Base-by-base conservation (phyloP, 2,329 filamentous ascomycete genomes). In the Hirsutella minnesotensis region DNA sequence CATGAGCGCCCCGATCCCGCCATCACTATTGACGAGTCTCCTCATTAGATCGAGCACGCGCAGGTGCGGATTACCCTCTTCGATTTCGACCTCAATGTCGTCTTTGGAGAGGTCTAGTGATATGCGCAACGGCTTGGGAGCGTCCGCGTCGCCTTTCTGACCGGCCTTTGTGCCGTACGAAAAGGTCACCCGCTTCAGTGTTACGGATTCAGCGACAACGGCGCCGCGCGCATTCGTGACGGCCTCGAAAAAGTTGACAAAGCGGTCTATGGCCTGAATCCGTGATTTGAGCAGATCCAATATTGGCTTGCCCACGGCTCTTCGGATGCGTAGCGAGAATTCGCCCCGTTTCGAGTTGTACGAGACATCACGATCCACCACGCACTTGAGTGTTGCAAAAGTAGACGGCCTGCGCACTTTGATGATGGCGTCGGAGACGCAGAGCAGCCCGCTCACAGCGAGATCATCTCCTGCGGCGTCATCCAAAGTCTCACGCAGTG, bases 221-320 rank as follows among this genome's bases (percentile, higher is more conserved):
- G 72, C 68, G 15, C 68, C 68, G 38, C 67, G 65, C 49, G 75
- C 68, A 47, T 68, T 65, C 43, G 77, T 67, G 47, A 89, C 73
- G 1, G 81, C 77, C 37, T 79, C 73, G 21, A 87, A 68, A 53
- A 85, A 86, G 36, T 74, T 73, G 33, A 86, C 79, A 22, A 92
- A 69, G 18, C 81, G 75, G 53, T 84, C 77, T 44, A 92, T 75
- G 12, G 79, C 75, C 50, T 77, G 72, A 38, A 88, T 66, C 22
- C 79, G 72, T 40, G 71, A 66, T 47, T 69, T 66, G 18, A 88
- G 67, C n/a, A 68, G 63, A 4, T 72, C 67, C 4, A 86, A 59
- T 13, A 82, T 69, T 1, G 78, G 67, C 37, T 68, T 64, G 18
- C 80, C 80, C 38, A 82, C 72, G 2, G 67, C 63, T 1, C 76